Percentiles rank a stretch among this genome's conserved stretches.
Evolutionary conservation across 495 filamentous ascomycete genomes (phyloP).

Genomic region (Pseudomonodictys pantanalensis): DNA sequence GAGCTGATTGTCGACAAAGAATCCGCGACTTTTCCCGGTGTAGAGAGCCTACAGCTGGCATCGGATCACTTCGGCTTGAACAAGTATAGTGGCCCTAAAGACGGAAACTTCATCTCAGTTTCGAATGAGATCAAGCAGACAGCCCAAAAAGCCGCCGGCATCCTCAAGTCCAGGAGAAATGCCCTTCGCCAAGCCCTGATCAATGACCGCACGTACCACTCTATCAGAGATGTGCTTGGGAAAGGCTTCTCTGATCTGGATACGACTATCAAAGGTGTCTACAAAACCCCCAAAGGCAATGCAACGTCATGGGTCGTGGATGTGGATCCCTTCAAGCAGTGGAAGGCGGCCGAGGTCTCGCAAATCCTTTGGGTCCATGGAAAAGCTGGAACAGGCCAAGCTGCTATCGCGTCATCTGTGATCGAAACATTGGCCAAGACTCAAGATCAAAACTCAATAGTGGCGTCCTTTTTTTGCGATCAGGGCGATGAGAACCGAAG

Average conservation of each 20-base stretch:
- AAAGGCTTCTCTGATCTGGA: conserved; percentile 15
- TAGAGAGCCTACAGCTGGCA: neutral
- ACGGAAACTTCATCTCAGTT: conserved; percentile 8
- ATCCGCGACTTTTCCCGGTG: conserved; percentile 12
- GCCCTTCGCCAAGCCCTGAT: conserved; percentile 4
- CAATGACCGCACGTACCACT: conserved; percentile 6
- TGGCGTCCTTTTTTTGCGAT: conserved; percentile 26
- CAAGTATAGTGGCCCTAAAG: conserved; percentile 14
- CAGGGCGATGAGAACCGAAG: conserved; percentile 21
- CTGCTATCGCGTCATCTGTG: conserved; percentile 12
- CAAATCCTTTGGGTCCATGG: conserved; percentile 20
- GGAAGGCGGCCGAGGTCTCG: conserved; percentile 1
- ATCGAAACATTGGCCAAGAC: conserved; percentile 4
- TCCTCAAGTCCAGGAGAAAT: conserved; percentile 17
- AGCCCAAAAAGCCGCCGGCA: conserved; percentile 6
- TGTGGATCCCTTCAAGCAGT: conserved; percentile 6
- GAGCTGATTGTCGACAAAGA: conserved; percentile 20
- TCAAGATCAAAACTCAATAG: neutral
- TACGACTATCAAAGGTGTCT: neutral
- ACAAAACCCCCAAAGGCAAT: neutral
- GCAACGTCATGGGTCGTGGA: conserved; percentile 8
- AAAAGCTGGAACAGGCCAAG: conserved; percentile 18
- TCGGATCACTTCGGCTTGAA: conserved; percentile 20
- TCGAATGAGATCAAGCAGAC: conserved; percentile 14
- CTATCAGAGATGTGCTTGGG: conserved; percentile 5